These are phyloP conservation scores for Fusarium sp. DNA, from an alignment of 2,329 filamentous ascomycete species.

Conservation along the genomic window DNA sequence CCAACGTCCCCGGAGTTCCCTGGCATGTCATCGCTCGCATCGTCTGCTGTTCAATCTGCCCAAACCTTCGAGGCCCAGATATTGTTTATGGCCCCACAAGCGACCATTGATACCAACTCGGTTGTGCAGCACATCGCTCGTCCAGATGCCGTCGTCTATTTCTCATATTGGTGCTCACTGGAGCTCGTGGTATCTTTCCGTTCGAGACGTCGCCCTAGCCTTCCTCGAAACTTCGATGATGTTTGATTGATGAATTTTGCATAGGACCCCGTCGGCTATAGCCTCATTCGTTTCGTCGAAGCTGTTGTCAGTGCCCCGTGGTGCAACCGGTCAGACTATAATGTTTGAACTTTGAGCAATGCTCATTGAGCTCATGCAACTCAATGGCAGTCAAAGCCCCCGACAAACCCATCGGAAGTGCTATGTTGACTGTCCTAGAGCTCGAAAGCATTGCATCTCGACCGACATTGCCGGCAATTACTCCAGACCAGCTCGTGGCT, in stretches of 20 bases:
- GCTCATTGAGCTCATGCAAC: not conserved
- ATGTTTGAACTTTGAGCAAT: not conserved
- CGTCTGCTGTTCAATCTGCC: not conserved
- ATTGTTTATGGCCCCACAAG: not conserved
- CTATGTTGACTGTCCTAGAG: not conserved
- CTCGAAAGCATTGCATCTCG: slow-evolving; percentile 2
- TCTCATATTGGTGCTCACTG: not conserved
- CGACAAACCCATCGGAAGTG: not conserved
- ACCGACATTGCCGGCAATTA: slow-evolving; percentile 15
- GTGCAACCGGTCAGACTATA: not conserved
- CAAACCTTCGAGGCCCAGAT: not conserved
- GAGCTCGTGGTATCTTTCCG: not conserved
- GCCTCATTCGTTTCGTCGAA: not conserved
- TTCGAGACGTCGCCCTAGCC: not conserved
- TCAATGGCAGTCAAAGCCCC: not conserved
- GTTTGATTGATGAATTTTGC: not conserved
- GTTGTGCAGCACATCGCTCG: not conserved
- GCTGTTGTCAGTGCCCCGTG: not conserved
- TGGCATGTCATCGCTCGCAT: not conserved
- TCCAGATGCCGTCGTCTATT: not conserved
- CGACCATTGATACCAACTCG: not conserved
- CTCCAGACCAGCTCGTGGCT: slow-evolving; percentile 14
- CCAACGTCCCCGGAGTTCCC: not conserved
- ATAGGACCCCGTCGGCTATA: not conserved
- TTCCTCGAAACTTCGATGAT: not conserved